Evolutionary conservation across 495 filamentous ascomycete species (phyloP).

Genomic region (Glonium stellatum): DNA sequence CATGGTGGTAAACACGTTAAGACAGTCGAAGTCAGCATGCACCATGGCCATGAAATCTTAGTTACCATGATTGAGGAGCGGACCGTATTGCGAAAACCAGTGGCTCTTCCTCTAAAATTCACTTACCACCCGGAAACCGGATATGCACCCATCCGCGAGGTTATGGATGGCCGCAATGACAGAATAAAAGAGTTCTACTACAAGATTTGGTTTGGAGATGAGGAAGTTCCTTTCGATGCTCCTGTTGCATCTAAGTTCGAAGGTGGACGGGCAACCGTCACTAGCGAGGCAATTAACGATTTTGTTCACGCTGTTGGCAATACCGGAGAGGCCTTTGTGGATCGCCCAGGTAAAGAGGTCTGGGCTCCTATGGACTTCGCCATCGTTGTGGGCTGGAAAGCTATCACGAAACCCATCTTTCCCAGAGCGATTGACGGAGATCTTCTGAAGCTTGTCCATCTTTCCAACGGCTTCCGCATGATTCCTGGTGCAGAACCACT

Average conservation of each 20-base stretch:
- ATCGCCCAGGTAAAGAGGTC: constrained; percentile 88
- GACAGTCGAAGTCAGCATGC: constrained; percentile 76
- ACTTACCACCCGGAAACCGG: constrained; percentile 89
- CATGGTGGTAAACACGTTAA: constrained; percentile 63
- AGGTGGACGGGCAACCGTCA: constrained; percentile 79
- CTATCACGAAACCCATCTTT: constrained; percentile 98
- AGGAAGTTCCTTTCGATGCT: constrained; percentile 73
- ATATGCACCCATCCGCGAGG: constrained; percentile 89
- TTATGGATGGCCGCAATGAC: constrained; percentile 91
- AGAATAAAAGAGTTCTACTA: constrained; percentile 98
- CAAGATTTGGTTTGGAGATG: constrained; percentile 89
- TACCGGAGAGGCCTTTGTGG: constrained; percentile 96
- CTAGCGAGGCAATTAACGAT: constrained; percentile 86
- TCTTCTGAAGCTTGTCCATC: constrained; percentile 85
- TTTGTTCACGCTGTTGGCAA: constrained; percentile 98
- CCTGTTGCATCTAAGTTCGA: constrained; percentile 79
- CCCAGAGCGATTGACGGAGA: constrained; percentile 91
- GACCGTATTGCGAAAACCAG: constrained; percentile 69
- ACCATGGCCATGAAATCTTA: constrained; percentile 67
- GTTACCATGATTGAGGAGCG: constrained; percentile 85
- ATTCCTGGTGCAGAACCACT: constrained; percentile 88
- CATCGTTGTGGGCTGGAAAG: constrained; percentile 98
- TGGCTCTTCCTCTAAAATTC: constrained; percentile 75
- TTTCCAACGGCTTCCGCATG: constrained; percentile 98
- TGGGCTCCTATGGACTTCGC: constrained; percentile 98